Evolutionary conservation across 495 filamentous ascomycete species (phyloP).

Genomic region (Pyronema domesticum): DNA sequence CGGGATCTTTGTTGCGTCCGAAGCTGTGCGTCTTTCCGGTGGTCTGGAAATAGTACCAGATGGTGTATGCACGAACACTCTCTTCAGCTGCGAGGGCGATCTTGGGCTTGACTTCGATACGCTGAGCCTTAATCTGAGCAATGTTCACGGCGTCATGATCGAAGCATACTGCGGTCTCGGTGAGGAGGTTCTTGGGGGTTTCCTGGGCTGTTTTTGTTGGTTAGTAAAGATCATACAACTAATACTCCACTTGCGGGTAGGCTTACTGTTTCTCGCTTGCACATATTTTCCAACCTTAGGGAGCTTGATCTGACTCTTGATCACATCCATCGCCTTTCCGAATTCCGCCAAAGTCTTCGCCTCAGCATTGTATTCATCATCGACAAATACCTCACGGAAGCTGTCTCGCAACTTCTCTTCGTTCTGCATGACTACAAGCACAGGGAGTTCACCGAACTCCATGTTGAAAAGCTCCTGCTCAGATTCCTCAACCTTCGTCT

Average conservation of each 20-base stretch:
- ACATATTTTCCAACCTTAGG: background rate
- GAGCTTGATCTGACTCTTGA: background rate
- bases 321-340: background rate
- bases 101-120: constrained; percentile 7
- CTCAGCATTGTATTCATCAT: too few species aligned
- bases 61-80: constrained; percentile 12
- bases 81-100: constrained; percentile 12
- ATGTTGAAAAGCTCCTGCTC: constrained; percentile 9
- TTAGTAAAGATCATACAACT: background rate
- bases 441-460: constrained; percentile 11
- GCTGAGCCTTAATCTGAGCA: constrained; percentile 12
- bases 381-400: too few species aligned
- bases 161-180: constrained; percentile 7
- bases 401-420: constrained; percentile 2
- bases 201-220: background rate
- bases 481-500: background rate
- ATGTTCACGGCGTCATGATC: background rate
- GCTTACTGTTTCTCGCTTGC: background rate
- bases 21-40: background rate
- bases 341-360: background rate
- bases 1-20: background rate
- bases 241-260: background rate
- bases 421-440: constrained; percentile 8
- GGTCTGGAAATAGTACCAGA: constrained; percentile 7
- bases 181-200: constrained; percentile 7